A percentile compares a stretch with the other conserved stretches of the same genome.
phyloP scores from a whole-genome alignment of 1,284 basidiomycete genomes.

The Somion occarium region DNA sequence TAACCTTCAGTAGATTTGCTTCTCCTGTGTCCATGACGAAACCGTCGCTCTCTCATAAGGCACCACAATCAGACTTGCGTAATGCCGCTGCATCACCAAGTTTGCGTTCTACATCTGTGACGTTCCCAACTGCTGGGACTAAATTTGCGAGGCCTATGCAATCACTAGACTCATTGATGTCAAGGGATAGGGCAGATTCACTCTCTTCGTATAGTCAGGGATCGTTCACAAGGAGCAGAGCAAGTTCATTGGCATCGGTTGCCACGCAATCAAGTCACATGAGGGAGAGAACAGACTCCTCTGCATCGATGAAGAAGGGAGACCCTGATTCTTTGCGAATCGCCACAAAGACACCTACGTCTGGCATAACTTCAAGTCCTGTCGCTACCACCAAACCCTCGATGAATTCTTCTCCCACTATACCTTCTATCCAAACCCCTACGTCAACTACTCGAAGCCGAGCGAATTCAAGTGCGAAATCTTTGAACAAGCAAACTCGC shows the following conservation, averaged over 20 bases:
- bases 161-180: background rate
- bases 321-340: background rate
- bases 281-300: conserved; percentile 3
- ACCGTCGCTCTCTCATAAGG: conserved; percentile 3
- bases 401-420: no score
- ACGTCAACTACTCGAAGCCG: no score
- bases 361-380: no score
- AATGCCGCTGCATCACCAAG: background rate
- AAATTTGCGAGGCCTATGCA: background rate
- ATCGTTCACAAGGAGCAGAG: background rate
- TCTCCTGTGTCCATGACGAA: conserved; percentile 13
- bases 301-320: background rate
- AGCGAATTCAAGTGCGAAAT: no score
- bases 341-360: background rate
- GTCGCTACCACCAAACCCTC: no score
- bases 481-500: background rate
- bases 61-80: background rate
- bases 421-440: no score
- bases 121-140: conserved; percentile 7
- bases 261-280: background rate
- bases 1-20: conserved; percentile 7
- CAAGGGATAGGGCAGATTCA: background rate
- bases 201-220: background rate
- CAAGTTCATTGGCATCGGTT: background rate
- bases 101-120: conserved; percentile 12